Percentiles rank a stretch among this genome's conserved stretches.
phyloP scores from a whole-genome alignment of 345 rosid genomes.

The Lepidium aucheri region DNA sequence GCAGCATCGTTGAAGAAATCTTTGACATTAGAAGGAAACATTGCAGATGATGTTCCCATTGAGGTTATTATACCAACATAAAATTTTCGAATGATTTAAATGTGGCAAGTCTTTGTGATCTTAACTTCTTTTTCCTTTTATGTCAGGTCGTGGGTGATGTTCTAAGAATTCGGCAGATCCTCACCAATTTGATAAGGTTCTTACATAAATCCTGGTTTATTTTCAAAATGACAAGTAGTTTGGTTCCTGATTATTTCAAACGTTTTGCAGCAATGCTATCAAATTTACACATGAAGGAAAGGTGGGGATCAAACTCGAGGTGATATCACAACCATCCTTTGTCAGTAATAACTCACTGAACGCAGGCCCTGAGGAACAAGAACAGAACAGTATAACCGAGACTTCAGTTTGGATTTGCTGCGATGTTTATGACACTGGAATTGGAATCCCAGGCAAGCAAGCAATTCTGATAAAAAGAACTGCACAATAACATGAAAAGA shows the following conservation, averaged over 20 bases:
- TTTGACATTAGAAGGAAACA: conserved; percentile 73
- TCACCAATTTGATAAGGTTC: conserved; percentile 92
- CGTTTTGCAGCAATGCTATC: conserved; percentile 67
- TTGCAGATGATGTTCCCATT: conserved; percentile 83
- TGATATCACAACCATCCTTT: conserved; percentile 56
- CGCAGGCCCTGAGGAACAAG: conserved; percentile 37
- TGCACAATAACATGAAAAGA: neutral
- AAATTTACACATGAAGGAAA: conserved; percentile 94
- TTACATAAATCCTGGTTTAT: neutral
- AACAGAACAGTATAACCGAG: conserved; percentile 28
- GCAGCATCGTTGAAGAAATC: conserved; percentile 80
- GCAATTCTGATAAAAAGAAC: neutral
- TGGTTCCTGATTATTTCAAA: neutral
- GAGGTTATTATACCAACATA: conserved; percentile 39
- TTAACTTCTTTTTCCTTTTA: neutral
- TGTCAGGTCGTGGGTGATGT: conserved; percentile 91
- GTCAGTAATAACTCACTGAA: conserved; percentile 31
- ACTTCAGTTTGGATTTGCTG: conserved; percentile 81
- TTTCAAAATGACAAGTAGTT: neutral
- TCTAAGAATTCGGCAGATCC: conserved; percentile 87
- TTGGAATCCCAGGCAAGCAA: conserved; percentile 85
- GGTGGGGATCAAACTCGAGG: conserved; percentile 72
- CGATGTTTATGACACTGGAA: conserved; percentile 89
- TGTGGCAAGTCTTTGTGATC: neutral
- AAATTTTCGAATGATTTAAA: neutral